Conservation (phyloP, 805 yeast species). For the Debaryomyces castellii region DNA sequence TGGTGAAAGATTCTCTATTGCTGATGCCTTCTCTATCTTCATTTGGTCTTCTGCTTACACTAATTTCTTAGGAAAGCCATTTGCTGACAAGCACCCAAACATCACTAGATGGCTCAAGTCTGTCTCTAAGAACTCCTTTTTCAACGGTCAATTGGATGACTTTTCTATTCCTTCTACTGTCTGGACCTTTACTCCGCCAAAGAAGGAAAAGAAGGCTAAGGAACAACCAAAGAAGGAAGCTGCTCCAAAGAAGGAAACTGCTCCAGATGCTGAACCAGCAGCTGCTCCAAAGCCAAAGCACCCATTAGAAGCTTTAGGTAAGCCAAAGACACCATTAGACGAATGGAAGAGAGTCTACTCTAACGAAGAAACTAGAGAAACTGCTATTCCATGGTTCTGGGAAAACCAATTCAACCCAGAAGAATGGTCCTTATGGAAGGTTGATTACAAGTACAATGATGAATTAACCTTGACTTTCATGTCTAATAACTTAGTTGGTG, state of each 20-base stretch:
- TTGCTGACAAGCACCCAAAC: conserved; percentile 63
- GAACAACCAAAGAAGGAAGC: conserved; percentile 35
- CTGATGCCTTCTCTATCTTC: conserved; percentile 61
- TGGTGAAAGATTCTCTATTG: conserved; percentile 55
- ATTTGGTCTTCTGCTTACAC: conserved; percentile 54
- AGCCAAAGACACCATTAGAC: conserved; percentile 67
- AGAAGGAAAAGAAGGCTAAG: conserved; percentile 65
- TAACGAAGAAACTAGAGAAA: conserved; percentile 93
- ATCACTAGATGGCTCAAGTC: conserved; percentile 72
- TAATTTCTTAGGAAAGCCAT: conserved; percentile 59
- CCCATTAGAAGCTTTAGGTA: conserved; percentile 85
- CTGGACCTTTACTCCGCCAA: conserved; percentile 64
- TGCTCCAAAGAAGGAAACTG: conserved; percentile 29
- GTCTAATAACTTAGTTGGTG: conserved; percentile 98
- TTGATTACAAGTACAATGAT: conserved; percentile 95
- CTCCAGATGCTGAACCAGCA: conserved; percentile 30
- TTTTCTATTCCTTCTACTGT: conserved; percentile 65
- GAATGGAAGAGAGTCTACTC: conserved; percentile 97
- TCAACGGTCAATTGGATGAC: conserved; percentile 48
- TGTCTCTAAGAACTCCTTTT: conserved; percentile 42
- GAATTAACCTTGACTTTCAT: conserved; percentile 95
- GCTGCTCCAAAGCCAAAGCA: conserved; percentile 79
- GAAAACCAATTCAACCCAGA: conserved; percentile 79
- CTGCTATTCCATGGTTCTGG: conserved; percentile 98
- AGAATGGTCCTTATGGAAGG: conserved; percentile 95